A percentile compares a stretch with the other conserved stretches of the same genome.
Evolutionary conservation across 2,329 filamentous ascomycete genomes (phyloP).

Genomic region (Fusarium euwallaceae): DNA sequence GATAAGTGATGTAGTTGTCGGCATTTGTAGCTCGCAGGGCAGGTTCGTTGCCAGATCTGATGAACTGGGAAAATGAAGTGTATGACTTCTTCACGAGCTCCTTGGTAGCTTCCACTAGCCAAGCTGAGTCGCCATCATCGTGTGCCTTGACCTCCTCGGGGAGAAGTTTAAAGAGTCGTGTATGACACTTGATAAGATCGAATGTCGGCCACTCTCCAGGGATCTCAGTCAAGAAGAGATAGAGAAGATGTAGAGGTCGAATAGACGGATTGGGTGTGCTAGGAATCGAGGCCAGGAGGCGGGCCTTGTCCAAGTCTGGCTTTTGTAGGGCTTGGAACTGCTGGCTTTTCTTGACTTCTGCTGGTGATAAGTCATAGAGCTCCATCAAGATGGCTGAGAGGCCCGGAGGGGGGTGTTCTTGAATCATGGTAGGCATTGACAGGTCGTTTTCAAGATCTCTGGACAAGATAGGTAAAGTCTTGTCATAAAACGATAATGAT

Average conservation of each 20-base stretch:
- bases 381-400: slow-evolving; percentile 30
- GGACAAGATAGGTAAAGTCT: not conserved
- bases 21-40: slow-evolving; percentile 47
- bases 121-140: slow-evolving; percentile 28
- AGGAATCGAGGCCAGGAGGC: slow-evolving; percentile 42
- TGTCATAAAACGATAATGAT: not conserved
- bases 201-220: slow-evolving; percentile 48
- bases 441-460: not conserved
- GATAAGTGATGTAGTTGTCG: slow-evolving; percentile 49
- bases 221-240: slow-evolving; percentile 42
- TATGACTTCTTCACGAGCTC: slow-evolving; percentile 50
- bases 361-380: slow-evolving; percentile 35
- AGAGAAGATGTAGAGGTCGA: slow-evolving; percentile 45
- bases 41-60: slow-evolving; percentile 44
- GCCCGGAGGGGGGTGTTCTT: slow-evolving; percentile 1
- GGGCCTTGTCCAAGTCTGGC: slow-evolving; percentile 26
- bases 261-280: slow-evolving; percentile 30
- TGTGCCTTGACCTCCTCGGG: slow-evolving; percentile 52
- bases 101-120: slow-evolving; percentile 37
- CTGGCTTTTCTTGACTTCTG: slow-evolving; percentile 30
- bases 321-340: slow-evolving; percentile 21
- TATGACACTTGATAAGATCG: slow-evolving; percentile 51
- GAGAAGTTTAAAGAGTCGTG: slow-evolving; percentile 52
- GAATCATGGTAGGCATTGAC: slow-evolving; percentile 23
- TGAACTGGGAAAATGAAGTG: slow-evolving; percentile 56